Conservation (phyloP, 805 yeast species). For the Hagleromyces aurorensis region DNA sequence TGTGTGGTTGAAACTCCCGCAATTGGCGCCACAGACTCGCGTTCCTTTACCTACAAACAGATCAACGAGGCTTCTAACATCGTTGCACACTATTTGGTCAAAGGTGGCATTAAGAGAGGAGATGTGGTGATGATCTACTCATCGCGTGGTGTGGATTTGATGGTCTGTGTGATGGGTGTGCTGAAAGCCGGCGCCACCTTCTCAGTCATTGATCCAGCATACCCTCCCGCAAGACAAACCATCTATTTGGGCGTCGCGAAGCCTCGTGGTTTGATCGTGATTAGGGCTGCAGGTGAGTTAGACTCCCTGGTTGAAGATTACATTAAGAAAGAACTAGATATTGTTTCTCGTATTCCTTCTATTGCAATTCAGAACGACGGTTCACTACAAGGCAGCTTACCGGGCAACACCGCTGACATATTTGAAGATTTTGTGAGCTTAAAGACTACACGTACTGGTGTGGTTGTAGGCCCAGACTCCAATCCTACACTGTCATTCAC, state of each 20-base stretch:
- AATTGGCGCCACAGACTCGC: constrained; percentile 42
- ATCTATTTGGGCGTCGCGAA: constrained; percentile 87
- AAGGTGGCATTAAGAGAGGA: constrained; percentile 77
- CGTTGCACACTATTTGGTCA: constrained; percentile 80
- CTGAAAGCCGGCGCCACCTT: constrained; percentile 98
- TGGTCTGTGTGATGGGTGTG: constrained; percentile 96
- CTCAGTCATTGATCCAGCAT: constrained; percentile 97
- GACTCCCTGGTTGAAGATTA: constrained; percentile 73
- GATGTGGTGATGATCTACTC: constrained; percentile 98
- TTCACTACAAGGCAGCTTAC: constrained; percentile 46
- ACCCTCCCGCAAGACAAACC: constrained; percentile 97
- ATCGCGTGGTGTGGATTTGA: constrained; percentile 91
- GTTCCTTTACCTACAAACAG: constrained; percentile 77
- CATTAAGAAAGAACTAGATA: constrained; percentile 61
- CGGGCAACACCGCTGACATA: constrained; percentile 38
- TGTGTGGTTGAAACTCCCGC: constrained; percentile 92
- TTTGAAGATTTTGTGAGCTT: constrained; percentile 39
- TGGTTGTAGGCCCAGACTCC: constrained; percentile 92
- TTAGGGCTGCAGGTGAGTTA: constrained; percentile 81
- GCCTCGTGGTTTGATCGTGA: constrained; percentile 84
- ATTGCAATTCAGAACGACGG: constrained; percentile 76
- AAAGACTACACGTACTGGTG: constrained; percentile 65
- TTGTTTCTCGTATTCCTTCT: constrained; percentile 67
- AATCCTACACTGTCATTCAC: constrained; percentile 96
- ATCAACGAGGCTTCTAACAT: constrained; percentile 89